Conservation (phyloP, 345 rosid species). For the Aquilaria yunnanensis region DNA sequence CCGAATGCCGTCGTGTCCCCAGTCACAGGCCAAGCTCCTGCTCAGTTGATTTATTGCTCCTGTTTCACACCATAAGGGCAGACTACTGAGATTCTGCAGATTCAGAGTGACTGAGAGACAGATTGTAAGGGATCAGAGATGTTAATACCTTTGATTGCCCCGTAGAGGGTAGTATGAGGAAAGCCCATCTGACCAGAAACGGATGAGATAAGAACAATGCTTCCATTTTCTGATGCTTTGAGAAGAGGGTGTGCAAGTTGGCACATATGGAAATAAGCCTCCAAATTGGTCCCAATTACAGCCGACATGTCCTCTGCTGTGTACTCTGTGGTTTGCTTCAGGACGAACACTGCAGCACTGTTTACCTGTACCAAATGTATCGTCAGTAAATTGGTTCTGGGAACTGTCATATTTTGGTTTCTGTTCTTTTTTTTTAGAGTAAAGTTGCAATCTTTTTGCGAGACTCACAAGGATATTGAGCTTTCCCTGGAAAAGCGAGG, state of each 20-base stretch:
- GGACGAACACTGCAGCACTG: constrained; percentile 58
- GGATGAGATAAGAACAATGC: constrained; percentile 63
- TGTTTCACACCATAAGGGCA: constrained; percentile 1
- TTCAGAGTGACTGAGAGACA: too few relatives aligned
- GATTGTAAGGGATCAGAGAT: too few relatives aligned
- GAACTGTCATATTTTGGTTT: too few relatives aligned
- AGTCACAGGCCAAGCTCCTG: constrained; percentile 61
- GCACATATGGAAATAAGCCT: constrained; percentile 59
- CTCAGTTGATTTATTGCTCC: constrained; percentile 73
- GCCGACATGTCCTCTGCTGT: constrained; percentile 41
- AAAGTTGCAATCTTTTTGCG: too few relatives aligned
- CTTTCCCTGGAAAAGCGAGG: constrained; percentile 38
- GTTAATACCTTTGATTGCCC: too few relatives aligned
- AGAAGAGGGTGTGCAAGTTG: constrained; percentile 66
- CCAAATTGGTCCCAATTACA: constrained; percentile 55
- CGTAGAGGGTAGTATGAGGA: too few relatives aligned
- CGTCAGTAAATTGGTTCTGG: not conserved
- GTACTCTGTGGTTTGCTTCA: constrained; percentile 52
- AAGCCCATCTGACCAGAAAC: constrained; percentile 33
- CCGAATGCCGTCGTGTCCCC: constrained; percentile 73
- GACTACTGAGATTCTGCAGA: too few relatives aligned
- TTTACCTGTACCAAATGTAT: constrained; percentile 33
- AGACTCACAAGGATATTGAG: constrained; percentile 50
- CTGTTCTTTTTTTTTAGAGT: too few relatives aligned
- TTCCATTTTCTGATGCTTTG: constrained; percentile 44